Evolutionary conservation across 2,329 filamentous ascomycete species (phyloP).

Genomic region (Stromatinia cepivora): DNA sequence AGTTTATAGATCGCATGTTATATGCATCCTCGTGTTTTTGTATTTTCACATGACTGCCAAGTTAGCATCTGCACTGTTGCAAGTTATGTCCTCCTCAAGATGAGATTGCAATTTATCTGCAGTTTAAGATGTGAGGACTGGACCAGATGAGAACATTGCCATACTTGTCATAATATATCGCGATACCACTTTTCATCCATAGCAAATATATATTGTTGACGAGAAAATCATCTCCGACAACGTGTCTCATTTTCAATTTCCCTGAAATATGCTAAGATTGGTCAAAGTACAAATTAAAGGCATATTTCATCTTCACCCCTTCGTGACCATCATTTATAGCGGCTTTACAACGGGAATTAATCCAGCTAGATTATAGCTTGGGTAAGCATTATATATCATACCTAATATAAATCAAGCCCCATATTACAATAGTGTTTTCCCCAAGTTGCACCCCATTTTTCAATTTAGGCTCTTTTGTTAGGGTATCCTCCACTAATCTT

Average conservation of each 20-base stretch:
- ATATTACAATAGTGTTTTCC: not conserved
- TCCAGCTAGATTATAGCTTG: not conserved
- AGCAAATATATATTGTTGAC: not conserved
- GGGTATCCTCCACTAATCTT: not conserved
- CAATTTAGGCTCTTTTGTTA: conserved; percentile 12
- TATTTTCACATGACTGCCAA: not conserved
- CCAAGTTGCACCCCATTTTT: not conserved
- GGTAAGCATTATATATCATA: not conserved
- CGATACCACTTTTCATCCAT: not conserved
- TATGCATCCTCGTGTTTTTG: not conserved
- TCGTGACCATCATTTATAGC: not conserved
- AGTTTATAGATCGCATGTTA: not conserved
- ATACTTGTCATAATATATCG: not conserved
- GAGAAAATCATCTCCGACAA: not conserved
- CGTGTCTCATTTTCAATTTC: not conserved
- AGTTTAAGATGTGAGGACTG: not conserved
- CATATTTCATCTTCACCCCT: not conserved
- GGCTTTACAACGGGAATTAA: not conserved
- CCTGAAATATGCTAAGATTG: not conserved
- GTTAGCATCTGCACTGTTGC: not conserved
- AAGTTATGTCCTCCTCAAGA: not conserved
- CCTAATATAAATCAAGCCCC: not conserved
- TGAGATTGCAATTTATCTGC: not conserved
- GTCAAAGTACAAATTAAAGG: not conserved
- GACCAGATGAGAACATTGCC: not conserved